These are phyloP conservation scores for Petunia secreta DNA, from an alignment of 257 asterid species.

Conservation along the genomic window DNA sequence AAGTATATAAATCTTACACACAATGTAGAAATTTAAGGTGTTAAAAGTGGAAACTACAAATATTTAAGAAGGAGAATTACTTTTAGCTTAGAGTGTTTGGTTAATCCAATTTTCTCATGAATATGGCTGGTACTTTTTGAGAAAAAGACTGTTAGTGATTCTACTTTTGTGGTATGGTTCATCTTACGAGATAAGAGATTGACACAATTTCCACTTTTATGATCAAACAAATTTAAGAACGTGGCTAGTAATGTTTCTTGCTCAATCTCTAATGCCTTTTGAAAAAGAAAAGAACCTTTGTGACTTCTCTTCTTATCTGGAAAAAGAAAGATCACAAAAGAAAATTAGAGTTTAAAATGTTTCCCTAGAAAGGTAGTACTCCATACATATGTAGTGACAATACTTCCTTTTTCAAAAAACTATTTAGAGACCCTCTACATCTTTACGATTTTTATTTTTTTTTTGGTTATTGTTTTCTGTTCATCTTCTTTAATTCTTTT, in stretches of 20 bases:
- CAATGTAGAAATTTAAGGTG: not conserved
- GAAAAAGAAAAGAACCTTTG: not conserved
- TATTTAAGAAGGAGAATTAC: not conserved
- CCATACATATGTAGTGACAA: not conserved
- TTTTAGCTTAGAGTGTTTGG: not conserved
- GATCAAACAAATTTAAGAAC: no score
- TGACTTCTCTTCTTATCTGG: not conserved
- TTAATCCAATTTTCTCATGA: not conserved
- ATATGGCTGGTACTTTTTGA: not conserved
- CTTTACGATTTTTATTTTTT: not conserved
- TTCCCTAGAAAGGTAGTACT: not conserved
- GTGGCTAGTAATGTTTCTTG: not conserved
- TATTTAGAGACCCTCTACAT: not conserved
- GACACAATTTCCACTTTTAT: not conserved
- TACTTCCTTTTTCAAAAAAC: not conserved
- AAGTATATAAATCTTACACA: not conserved
- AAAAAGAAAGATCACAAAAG: not conserved
- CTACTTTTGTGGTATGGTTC: not conserved
- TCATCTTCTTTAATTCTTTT: not conserved
- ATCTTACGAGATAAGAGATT: conserved; percentile 13
- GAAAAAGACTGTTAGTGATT: not conserved
- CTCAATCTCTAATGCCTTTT: not conserved
- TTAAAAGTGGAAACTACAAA: conserved; percentile 1
- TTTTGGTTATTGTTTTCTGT: no score
- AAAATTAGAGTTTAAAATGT: not conserved